Percentiles rank a stretch among this genome's conserved stretches.
Conservation (phyloP, 1,284 basidiomycete genomes). For the Rhodofomes roseus region DNA sequence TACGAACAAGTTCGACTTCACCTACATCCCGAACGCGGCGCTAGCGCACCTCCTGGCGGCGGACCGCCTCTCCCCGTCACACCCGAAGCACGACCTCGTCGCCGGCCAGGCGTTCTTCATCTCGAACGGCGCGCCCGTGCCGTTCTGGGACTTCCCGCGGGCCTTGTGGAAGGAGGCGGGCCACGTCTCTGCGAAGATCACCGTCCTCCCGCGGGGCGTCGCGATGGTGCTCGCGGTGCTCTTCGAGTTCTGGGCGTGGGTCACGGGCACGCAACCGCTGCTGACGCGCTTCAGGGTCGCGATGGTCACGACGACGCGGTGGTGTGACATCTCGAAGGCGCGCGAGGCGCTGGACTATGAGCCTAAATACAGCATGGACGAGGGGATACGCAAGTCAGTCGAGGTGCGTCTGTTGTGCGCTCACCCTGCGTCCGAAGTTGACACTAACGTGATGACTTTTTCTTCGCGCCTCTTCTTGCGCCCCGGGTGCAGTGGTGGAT, state of each 20-base stretch:
- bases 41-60: conserved; percentile 65
- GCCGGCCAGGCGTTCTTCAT: conserved; percentile 66
- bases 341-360: conserved; percentile 7
- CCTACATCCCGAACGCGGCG: conserved; percentile 67
- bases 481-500: conserved; percentile 3
- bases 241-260: conserved; percentile 3
- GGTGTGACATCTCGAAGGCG: conserved; percentile 8
- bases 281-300: conserved; percentile 6
- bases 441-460: not conserved
- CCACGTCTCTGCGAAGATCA: conserved; percentile 6
- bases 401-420: conserved; percentile 1
- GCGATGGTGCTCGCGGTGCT: conserved; percentile 6
- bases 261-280: not conserved
- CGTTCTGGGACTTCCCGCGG: conserved; percentile 44
- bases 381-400: conserved; percentile 3
- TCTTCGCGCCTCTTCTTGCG: not conserved
- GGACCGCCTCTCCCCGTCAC: conserved; percentile 39
- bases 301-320: conserved; percentile 5
- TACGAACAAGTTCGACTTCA: conserved; percentile 65
- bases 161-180: conserved; percentile 9
- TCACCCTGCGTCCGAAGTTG: not conserved
- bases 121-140: conserved; percentile 62
- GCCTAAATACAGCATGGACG: not conserved
- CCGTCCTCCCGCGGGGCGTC: conserved; percentile 5
- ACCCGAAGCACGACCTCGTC: conserved; percentile 25